Conservation (phyloP, 2,329 filamentous ascomycete species). For the Arthrobotrys sphaeroides region DNA sequence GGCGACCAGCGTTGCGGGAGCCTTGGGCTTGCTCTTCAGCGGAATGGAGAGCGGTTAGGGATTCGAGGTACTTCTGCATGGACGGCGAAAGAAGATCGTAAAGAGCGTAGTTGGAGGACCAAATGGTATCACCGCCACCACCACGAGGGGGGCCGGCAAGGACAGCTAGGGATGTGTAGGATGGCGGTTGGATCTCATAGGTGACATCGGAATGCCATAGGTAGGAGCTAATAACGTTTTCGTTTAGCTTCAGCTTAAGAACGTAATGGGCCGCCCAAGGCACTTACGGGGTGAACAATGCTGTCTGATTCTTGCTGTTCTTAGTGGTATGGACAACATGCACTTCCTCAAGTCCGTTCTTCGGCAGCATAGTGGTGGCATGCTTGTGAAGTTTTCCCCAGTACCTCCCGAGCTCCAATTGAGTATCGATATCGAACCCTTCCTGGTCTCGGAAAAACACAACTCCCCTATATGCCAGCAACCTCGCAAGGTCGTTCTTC, state of each 20-base stretch:
- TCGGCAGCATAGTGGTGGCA: conserved; percentile 67
- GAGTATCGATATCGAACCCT: conserved; percentile 67
- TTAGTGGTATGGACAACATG: conserved; percentile 69
- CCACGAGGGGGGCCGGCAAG: conserved; percentile 67
- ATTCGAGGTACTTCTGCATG: conserved; percentile 70
- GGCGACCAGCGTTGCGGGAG: conserved; percentile 65
- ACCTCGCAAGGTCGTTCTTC: conserved; percentile 67
- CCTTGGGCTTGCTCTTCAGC: conserved; percentile 67
- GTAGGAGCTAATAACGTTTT: conserved; percentile 1
- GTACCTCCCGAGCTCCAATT: conserved; percentile 66
- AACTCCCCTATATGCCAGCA: conserved; percentile 68
- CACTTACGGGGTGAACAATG: conserved; percentile 65
- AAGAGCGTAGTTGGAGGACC: conserved; percentile 69
- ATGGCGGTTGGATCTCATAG: conserved; percentile 69
- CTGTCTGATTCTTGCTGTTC: conserved; percentile 66
- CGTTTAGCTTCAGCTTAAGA: not conserved
- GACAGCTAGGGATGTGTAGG: conserved; percentile 68
- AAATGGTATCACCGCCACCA: conserved; percentile 69
- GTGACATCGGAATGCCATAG: conserved; percentile 63
- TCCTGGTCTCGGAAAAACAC: conserved; percentile 69
- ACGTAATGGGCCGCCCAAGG: not conserved
- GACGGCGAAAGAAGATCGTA: conserved; percentile 68
- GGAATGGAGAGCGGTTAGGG: conserved; percentile 68
- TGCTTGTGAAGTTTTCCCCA: conserved; percentile 68
- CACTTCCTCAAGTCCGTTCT: conserved; percentile 67